Conservation (phyloP, 305 asterid species). For the Rubia peregrina region DNA sequence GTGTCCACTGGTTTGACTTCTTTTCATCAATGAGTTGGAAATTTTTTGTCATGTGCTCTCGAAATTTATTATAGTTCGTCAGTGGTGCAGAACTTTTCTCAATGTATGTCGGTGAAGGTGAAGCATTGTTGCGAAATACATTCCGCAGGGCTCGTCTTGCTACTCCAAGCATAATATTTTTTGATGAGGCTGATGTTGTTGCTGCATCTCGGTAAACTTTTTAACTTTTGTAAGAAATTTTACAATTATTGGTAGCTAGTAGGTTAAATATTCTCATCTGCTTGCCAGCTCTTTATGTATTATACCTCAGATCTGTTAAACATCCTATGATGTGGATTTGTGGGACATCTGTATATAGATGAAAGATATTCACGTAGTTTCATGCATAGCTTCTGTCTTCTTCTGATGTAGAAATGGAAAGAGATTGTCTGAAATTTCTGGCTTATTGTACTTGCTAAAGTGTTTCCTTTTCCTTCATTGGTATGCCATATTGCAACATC, state of each 20-base stretch:
- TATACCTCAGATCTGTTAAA: background rate
- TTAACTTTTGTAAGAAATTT: background rate
- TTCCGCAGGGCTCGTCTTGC: constrained; percentile 91
- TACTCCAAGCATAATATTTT: constrained; percentile 92
- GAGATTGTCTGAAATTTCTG: background rate
- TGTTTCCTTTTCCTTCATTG: background rate
- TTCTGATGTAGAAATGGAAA: background rate
- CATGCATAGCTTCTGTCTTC: background rate
- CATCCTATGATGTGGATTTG: background rate
- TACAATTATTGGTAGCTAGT: background rate
- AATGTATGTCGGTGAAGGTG: constrained; percentile 99
- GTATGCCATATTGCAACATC: background rate
- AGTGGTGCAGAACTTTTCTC: constrained; percentile 91
- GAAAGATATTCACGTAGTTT: background rate
- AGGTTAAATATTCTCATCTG: background rate
- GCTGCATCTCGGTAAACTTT: constrained; percentile 66
- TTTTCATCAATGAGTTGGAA: background rate
- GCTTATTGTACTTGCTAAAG: background rate
- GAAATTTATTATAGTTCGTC: constrained; percentile 26
- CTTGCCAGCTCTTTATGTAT: background rate
- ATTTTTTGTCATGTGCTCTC: background rate
- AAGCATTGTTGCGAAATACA: constrained; percentile 79
- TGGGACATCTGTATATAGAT: too few species aligned
- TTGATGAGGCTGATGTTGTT: constrained; percentile 90
- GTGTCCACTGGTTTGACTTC: too few species aligned